Evolutionary conservation across 768 basidiomycete genomes (phyloP).

Genomic region (Amanita pallidorosea): DNA sequence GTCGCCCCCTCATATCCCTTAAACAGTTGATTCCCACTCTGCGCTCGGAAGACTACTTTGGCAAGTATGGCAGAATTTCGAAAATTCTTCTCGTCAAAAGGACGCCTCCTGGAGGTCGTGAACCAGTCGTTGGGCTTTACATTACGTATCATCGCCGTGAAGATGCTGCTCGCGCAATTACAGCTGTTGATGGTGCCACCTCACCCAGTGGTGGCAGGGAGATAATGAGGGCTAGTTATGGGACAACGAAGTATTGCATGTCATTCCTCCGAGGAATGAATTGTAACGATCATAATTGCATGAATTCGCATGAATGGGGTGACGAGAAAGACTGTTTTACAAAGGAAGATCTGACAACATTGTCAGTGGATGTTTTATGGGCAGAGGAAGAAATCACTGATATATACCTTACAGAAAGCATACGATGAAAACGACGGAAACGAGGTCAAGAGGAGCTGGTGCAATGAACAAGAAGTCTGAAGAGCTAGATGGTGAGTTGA

Average conservation of each 20-base stretch:
- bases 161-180: constrained; percentile 89
- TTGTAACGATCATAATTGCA: constrained; percentile 84
- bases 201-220: constrained; percentile 87
- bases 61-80: constrained; percentile 96
- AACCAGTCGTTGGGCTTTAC: constrained; percentile 83
- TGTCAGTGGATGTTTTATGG: constrained; percentile 35
- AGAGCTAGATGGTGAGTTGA: constrained; percentile 38
- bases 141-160: constrained; percentile 92
- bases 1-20: constrained; percentile 8
- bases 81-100: constrained; percentile 93
- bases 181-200: constrained; percentile 84
- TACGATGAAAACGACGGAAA: constrained; percentile 85
- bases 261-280: constrained; percentile 76
- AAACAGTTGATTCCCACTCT: constrained; percentile 79
- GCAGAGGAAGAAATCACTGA: constrained; percentile 4
- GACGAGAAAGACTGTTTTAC: constrained; percentile 98
- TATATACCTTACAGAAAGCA: constrained; percentile 54
- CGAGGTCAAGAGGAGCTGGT: constrained; percentile 33
- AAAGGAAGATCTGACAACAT: constrained; percentile 88
- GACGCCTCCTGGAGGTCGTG: constrained; percentile 59
- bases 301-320: constrained; percentile 96
- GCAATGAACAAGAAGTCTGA: constrained; percentile 47
- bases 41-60: constrained; percentile 93
- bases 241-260: constrained; percentile 98
- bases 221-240: constrained; percentile 87